phyloP scores from a whole-genome alignment of 257 asterid genomes.

The Lithospermum erythrorhizon region DNA sequence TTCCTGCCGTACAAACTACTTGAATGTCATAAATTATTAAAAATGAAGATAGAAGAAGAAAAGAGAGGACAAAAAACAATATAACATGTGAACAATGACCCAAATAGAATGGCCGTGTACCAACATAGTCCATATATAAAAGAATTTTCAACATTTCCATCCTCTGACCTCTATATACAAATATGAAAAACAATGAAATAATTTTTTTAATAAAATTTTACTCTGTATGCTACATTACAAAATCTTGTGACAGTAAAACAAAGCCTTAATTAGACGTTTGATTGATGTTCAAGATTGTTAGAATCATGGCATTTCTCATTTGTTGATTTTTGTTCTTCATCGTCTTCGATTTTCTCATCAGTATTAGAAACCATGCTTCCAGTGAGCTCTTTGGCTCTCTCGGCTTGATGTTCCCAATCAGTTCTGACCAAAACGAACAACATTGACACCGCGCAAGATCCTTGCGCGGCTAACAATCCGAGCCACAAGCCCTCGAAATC shows the following conservation, averaged over 20 bases:
- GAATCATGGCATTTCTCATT: not conserved
- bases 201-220: not conserved
- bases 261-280: conserved; percentile 1
- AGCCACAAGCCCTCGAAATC: conserved; percentile 31
- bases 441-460: conserved; percentile 30
- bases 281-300: conserved; percentile 1
- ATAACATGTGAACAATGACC: not conserved
- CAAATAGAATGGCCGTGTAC: not conserved
- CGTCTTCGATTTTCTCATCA: conserved; percentile 4
- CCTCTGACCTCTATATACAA: conserved; percentile 3
- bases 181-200: not conserved
- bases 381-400: conserved; percentile 28
- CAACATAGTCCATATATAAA: too few relatives aligned
- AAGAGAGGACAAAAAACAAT: too few relatives aligned
- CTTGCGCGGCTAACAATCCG: conserved; percentile 34
- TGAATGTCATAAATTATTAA: too few relatives aligned
- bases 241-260: not conserved
- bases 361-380: conserved; percentile 4
- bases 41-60: too few relatives aligned
- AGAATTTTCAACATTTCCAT: too few relatives aligned
- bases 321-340: not conserved
- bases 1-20: too few relatives aligned
- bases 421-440: conserved; percentile 19
- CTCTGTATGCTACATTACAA: conserved; percentile 3
- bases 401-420: conserved; percentile 27